Evolutionary conservation across 495 filamentous ascomycete genomes (phyloP).

Genomic region (Cryomyces antarcticus): DNA sequence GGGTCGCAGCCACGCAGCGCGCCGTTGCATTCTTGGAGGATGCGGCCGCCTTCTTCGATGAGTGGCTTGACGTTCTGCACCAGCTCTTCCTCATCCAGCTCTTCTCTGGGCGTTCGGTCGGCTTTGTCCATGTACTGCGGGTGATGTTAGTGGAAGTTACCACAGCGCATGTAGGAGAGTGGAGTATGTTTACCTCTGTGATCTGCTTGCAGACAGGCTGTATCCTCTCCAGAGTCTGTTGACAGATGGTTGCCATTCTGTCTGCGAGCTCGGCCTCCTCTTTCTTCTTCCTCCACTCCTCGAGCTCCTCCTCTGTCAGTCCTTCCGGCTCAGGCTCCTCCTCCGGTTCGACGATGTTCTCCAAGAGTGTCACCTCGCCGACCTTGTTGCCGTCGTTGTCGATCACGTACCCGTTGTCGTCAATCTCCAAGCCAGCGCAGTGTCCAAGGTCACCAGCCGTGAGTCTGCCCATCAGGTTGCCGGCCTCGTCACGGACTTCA

Average conservation of each 20-base stretch:
- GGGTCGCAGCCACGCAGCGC: conserved; percentile 80
- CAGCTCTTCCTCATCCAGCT: conserved; percentile 77
- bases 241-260: conserved; percentile 55
- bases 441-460: conserved; percentile 51
- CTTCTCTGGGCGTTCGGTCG: conserved; percentile 67
- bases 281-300: conserved; percentile 34
- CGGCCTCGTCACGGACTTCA: conserved; percentile 62
- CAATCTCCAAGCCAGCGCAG: conserved; percentile 58
- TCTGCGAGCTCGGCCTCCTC: conserved; percentile 55
- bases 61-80: conserved; percentile 71
- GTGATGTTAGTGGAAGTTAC: conserved; percentile 5
- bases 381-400: conserved; percentile 64
- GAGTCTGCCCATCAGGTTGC: conserved; percentile 60
- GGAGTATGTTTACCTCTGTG: conserved; percentile 39
- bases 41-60: conserved; percentile 63
- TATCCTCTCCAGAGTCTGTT: conserved; percentile 62
- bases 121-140: conserved; percentile 54
- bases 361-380: conserved; percentile 60
- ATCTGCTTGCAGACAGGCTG: conserved; percentile 78
- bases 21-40: conserved; percentile 76
- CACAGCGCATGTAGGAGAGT: no score
- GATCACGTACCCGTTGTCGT: conserved; percentile 70
- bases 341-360: conserved; percentile 44
- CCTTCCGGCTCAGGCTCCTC: conserved; percentile 29
- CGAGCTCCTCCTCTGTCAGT: conserved; percentile 29